Evolutionary conservation across 177 flowering plant species (phyloP).

Genomic region (Vitis hybrid): DNA sequence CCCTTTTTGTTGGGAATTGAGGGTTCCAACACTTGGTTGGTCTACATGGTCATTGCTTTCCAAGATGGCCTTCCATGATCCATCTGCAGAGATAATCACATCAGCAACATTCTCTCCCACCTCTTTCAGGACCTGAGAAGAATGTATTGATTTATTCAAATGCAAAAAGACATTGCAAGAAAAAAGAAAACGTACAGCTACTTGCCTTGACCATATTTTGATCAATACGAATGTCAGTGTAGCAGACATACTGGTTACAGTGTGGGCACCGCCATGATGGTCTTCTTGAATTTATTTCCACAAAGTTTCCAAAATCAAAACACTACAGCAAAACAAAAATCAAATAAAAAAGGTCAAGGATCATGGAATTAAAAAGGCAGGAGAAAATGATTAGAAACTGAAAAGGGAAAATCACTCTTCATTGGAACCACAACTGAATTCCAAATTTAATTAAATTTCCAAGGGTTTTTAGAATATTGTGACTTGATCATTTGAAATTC

Average conservation of each 20-base stretch:
- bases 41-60: conserved; percentile 30
- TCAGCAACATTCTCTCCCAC: conserved; percentile 55
- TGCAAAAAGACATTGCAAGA: background rate
- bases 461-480: background rate
- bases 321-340: conserved; percentile 48
- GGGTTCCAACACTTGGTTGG: conserved; percentile 16
- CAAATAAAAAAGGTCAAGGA: background rate
- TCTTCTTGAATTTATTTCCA: conserved; percentile 72
- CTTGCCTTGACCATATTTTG: conserved; percentile 75
- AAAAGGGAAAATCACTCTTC: background rate
- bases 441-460: background rate
- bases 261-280: conserved; percentile 99
- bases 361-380: background rate
- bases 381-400: background rate
- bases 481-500: background rate
- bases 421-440: background rate
- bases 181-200: conserved; percentile 1
- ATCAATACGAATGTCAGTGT: conserved; percentile 69
- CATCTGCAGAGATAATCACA: conserved; percentile 72
- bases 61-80: conserved; percentile 67
- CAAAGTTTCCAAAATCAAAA: conserved; percentile 76
- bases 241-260: conserved; percentile 78
- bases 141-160: conserved; percentile 5
- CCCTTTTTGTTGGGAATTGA: conserved; percentile 23
- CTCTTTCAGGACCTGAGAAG: conserved; percentile 64